Conservation (phyloP, 257 asterid species). For the Jasminum sambac region DNA sequence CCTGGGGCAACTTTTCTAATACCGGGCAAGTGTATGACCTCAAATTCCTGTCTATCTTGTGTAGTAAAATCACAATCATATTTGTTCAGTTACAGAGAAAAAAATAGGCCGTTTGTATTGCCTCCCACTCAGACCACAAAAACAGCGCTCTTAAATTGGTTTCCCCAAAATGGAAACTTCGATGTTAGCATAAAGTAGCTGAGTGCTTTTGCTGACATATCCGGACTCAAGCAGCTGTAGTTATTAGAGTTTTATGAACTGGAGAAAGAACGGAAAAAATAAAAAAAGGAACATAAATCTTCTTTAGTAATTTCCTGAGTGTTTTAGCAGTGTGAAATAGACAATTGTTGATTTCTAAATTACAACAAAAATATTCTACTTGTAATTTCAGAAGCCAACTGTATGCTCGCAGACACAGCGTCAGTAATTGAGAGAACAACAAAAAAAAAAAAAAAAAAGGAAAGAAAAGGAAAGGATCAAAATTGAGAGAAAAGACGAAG, state of each 20-base stretch:
- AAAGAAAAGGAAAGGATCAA: background rate
- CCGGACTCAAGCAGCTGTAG: background rate
- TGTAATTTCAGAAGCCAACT: background rate
- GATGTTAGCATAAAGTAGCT: background rate
- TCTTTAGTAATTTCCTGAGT: background rate
- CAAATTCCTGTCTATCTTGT: conserved; percentile 19
- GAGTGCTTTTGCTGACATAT: conserved; percentile 2
- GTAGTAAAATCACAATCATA: background rate
- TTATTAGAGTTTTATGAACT: background rate
- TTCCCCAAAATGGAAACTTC: background rate
- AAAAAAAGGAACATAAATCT: background rate
- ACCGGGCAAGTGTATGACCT: conserved; percentile 9
- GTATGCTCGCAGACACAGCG: background rate
- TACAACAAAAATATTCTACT: background rate
- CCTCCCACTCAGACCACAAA: conserved; percentile 6
- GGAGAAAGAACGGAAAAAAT: background rate
- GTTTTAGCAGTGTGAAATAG: background rate
- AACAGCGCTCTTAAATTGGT: background rate
- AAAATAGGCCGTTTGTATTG: background rate
- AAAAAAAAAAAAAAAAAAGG: background rate
- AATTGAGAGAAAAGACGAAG: conserved; percentile 8
- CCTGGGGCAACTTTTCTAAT: conserved; percentile 15
- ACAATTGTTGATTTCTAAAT: background rate
- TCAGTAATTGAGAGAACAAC: conserved; percentile 8
- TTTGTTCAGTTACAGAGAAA: conserved; percentile 1